Conservation (phyloP, 345 rosid species). For the Xanthoceras sorbifolium region DNA sequence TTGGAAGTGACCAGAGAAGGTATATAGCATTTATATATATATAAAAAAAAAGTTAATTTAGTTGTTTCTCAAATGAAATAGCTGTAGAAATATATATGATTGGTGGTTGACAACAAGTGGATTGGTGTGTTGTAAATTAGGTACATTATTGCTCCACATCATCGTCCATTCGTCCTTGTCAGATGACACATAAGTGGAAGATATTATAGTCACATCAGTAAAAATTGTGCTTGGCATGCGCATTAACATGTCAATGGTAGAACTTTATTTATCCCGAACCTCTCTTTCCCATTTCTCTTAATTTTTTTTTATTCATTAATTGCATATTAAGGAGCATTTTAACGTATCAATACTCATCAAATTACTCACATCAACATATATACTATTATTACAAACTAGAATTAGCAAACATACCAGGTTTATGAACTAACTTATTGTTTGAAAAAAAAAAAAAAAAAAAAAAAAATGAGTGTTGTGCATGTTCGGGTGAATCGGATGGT, state of each 20-base stretch:
- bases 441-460: too few relatives aligned
- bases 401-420: too few relatives aligned
- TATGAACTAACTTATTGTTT: neutral
- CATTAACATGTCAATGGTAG: too few relatives aligned
- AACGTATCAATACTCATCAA: too few relatives aligned
- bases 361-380: too few relatives aligned
- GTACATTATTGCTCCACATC: neutral
- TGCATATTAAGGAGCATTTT: too few relatives aligned
- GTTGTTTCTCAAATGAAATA: neutral
- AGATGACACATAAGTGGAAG: neutral
- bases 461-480: neutral
- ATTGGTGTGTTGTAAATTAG: neutral
- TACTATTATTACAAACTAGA: too few relatives aligned
- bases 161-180: neutral
- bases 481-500: constrained; percentile 16
- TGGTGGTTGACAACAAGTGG: neutral
- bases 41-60: neutral
- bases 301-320: too few relatives aligned
- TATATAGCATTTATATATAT: neutral
- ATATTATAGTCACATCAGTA: neutral
- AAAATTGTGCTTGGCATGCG: too few relatives aligned
- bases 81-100: neutral
- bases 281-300: too few relatives aligned
- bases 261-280: too few relatives aligned
- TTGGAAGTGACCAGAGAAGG: neutral